These are phyloP conservation scores for Blastocystis sp. DNA, from an alignment of 352 stramenopile genomes.

Conservation along the genomic window DNA sequence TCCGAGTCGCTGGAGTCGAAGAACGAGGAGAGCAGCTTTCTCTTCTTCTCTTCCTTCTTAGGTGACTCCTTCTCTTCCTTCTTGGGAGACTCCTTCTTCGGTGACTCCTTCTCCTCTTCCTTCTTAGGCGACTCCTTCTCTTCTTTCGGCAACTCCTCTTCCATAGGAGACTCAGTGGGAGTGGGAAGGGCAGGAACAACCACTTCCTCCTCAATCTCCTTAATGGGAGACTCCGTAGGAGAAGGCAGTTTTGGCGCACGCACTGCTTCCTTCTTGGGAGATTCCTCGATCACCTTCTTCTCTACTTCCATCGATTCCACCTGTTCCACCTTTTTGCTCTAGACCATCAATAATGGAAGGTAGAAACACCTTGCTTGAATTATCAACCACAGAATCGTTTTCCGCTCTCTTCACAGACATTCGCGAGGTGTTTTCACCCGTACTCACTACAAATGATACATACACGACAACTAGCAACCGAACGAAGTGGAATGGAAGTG, in stretches of 20 bases:
- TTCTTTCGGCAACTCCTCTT: too few relatives aligned
- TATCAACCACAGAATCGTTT: not conserved
- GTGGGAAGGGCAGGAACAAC: too few relatives aligned
- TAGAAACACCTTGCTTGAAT: not conserved
- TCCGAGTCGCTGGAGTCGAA: not conserved
- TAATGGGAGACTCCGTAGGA: too few relatives aligned
- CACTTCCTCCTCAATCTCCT: not conserved
- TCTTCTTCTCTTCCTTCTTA: not conserved
- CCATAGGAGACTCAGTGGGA: too few relatives aligned
- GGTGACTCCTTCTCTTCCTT: not conserved
- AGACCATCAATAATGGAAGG: not conserved
- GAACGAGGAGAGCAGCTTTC: not conserved
- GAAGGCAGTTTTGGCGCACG: too few relatives aligned
- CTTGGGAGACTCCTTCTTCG: not conserved
- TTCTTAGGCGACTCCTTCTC: not conserved
- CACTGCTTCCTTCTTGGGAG: not conserved
- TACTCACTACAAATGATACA: not conserved
- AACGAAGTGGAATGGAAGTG: not conserved
- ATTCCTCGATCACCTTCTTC: not conserved
- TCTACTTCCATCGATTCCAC: not conserved
- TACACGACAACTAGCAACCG: not conserved
- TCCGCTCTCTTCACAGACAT: not conserved
- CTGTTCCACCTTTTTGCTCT: not conserved
- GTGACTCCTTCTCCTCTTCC: not conserved
- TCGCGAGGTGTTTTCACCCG: not conserved